phyloP scores from a whole-genome alignment of 352 stramenopile species.

The Phytophthora niederhauseri region DNA sequence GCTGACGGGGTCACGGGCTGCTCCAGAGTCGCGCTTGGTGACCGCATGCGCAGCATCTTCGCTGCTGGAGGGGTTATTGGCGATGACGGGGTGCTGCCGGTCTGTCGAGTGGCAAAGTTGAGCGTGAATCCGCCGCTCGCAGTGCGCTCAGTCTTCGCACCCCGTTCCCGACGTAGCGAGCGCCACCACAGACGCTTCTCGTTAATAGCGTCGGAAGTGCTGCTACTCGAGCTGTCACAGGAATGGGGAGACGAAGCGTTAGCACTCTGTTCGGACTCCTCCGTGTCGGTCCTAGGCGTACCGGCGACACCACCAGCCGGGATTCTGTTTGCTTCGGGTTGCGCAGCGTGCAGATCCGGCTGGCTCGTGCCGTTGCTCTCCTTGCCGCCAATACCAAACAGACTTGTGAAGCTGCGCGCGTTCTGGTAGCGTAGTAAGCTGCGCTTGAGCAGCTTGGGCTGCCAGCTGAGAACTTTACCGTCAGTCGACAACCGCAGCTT shows the following conservation, averaged over 20 bases:
- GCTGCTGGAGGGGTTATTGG: slow-evolving; percentile 22
- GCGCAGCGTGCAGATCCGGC: slow-evolving; percentile 38
- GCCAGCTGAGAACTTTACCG: slow-evolving; percentile 74
- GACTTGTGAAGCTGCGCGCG: slow-evolving; percentile 63
- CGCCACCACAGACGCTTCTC: slow-evolving; percentile 81
- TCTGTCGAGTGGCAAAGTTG: slow-evolving; percentile 44
- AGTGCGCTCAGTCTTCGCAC: slow-evolving; percentile 61
- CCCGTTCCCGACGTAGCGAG: slow-evolving; percentile 63
- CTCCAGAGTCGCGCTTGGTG: slow-evolving; percentile 14
- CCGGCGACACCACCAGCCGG: slow-evolving; percentile 32
- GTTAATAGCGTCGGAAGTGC: slow-evolving; percentile 49
- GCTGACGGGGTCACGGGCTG: slow-evolving; percentile 20
- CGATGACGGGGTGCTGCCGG: slow-evolving; percentile 44
- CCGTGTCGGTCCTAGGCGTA: slow-evolving; percentile 21
- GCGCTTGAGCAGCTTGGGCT: slow-evolving; percentile 79
- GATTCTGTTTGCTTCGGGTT: slow-evolving; percentile 40
- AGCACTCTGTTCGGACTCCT: slow-evolving; percentile 32
- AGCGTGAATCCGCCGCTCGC: slow-evolving; percentile 68
- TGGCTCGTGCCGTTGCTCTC: slow-evolving; percentile 44
- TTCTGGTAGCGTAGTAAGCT: slow-evolving; percentile 77
- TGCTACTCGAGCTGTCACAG: slow-evolving; percentile 41
- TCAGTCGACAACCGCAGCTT: slow-evolving; percentile 76
- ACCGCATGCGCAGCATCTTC: slow-evolving; percentile 25
- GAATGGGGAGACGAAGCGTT: slow-evolving; percentile 32
- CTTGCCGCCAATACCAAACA: slow-evolving; percentile 60